Base-by-base conservation (phyloP, 495 filamentous ascomycete species). In the Daldinia grandis region DNA sequence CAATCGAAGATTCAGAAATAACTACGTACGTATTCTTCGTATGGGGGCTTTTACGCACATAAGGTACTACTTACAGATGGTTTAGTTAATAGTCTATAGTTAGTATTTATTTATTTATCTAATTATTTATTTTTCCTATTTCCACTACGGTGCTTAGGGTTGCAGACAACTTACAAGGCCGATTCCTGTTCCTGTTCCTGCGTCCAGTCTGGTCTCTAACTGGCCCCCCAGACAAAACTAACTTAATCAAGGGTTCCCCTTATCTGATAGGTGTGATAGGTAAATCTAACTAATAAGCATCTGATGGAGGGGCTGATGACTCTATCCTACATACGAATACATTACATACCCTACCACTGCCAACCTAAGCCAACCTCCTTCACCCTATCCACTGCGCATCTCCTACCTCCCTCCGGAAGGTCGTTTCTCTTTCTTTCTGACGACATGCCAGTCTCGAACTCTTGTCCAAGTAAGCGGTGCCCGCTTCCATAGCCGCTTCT, bases 401-500 rank as follows among this genome's bases (percentile, higher is more conserved):
- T 31, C 27, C 58, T 58, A 55, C 27, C 64, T 72, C 17, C 37
- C 47, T 68, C 64, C 50, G 59, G 69, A 68, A 72, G 69, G 69
- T 72, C 50, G 38, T 54, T 15, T 58, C 24, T 51, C 54, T 2
- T 19, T 54, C 30, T 27, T 47, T 49, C 64, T 63, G 60, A 62
- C 42, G 58, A 66, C 51, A 67, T 56, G 10, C 40, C 31, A 61
- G 56, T 24, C 19, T 47, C 27, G 69, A 58, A 72, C 17, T 49
- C 31, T 66, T 54, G 30, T 59, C 56, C 56, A 69, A 73, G 66
- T 73, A 69, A 73, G 66, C 71, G 40, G 56, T 60, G 51, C 42
- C 58, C 50, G 49, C 47, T 66, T 62, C 62, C 49, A 54, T 57
- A 38, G 15, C 56, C 56, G 56, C 14, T 40, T 40, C 42, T 47